Percentiles rank a stretch among this genome's conserved stretches.
phyloP scores from a whole-genome alignment of 345 rosid genomes.

The Camelina hispida region DNA sequence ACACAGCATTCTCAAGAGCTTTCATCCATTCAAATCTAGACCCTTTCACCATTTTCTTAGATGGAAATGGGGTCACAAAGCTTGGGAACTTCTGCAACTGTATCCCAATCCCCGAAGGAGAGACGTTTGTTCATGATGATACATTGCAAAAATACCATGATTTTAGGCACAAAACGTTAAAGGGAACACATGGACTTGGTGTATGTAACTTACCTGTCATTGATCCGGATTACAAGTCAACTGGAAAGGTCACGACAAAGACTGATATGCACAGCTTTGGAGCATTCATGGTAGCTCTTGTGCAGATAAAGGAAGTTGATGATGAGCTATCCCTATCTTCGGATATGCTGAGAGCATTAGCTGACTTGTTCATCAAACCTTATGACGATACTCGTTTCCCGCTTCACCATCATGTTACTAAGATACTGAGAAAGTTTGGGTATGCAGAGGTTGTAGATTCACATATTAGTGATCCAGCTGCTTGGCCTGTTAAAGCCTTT shows the following conservation, averaged over 20 bases:
- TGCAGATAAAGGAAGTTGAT: constrained; percentile 30
- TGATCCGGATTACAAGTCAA: constrained; percentile 30
- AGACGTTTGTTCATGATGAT: constrained; percentile 28
- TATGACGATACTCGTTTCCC: constrained; percentile 16
- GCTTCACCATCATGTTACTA: constrained; percentile 31
- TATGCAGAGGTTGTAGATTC: constrained; percentile 31
- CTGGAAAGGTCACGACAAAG: constrained; percentile 37
- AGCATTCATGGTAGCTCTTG: constrained; percentile 36
- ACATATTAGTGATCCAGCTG: constrained; percentile 16
- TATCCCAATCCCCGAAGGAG: constrained; percentile 38
- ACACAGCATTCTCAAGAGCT: constrained; percentile 27
- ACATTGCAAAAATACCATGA: constrained; percentile 31
- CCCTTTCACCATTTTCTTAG: constrained; percentile 29
- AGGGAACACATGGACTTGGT: constrained; percentile 37
- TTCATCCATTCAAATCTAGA: constrained; percentile 33
- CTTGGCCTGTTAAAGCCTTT: constrained; percentile 19
- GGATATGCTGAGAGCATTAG: constrained; percentile 28
- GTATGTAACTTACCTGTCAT: constrained; percentile 33
- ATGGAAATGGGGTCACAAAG: constrained; percentile 37
- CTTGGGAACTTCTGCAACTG: constrained; percentile 35
- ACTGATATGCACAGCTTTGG: constrained; percentile 42
- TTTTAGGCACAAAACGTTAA: constrained; percentile 10
- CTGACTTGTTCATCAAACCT: constrained; percentile 36
- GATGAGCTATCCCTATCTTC: constrained; percentile 34
- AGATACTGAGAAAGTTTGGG: constrained; percentile 32